These are phyloP conservation scores for Mortierella claussenii DNA, from an alignment of 192 early-diverging fungal genomes.

Conservation along the genomic window DNA sequence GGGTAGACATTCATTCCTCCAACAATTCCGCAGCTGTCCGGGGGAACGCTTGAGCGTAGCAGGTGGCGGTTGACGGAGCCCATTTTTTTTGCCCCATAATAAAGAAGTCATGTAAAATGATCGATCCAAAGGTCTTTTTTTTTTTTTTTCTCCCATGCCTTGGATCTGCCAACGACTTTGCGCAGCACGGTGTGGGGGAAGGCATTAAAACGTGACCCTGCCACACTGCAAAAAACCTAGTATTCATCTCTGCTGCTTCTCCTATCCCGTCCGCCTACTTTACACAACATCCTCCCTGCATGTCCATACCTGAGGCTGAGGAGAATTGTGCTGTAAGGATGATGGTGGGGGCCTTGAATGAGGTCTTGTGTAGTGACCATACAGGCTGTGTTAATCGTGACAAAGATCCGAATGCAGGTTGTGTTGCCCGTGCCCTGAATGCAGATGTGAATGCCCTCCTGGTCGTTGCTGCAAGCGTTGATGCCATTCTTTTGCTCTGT, in stretches of 20 bases:
- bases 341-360: background rate
- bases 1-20: no score
- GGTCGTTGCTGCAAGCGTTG: conserved; percentile 1
- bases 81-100: no score
- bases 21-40: no score
- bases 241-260: background rate
- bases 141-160: no score
- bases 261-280: no score
- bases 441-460: background rate
- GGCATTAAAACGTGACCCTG: no score
- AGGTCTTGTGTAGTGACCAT: background rate
- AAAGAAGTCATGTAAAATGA: no score
- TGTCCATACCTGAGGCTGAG: conserved; percentile 19
- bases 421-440: background rate
- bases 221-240: background rate
- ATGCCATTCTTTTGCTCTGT: conserved; percentile 1
- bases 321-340: conserved; percentile 4
- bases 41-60: no score
- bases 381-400: background rate
- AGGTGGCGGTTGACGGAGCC: no score
- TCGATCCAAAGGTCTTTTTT: no score
- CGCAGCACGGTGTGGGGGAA: no score
- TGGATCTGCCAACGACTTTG: no score
- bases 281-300: background rate
- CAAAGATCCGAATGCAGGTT: background rate